phyloP scores from a whole-genome alignment of 2,329 filamentous ascomycete species.

The Plenodomus tracheiphilus region DNA sequence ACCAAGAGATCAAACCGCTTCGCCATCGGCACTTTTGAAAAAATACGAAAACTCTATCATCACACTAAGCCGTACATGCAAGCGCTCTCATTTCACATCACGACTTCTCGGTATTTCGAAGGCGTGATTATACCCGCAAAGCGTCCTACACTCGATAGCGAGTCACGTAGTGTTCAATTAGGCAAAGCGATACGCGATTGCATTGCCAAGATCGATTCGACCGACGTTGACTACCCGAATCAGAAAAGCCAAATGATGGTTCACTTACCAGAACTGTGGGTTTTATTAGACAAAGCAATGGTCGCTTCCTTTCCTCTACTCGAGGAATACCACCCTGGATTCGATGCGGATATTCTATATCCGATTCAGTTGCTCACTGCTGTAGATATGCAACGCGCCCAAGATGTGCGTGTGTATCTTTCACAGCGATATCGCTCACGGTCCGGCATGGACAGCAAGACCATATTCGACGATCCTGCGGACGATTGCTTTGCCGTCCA shows the following conservation, averaged over 20 bases:
- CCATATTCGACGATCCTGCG: slow-evolving; percentile 54
- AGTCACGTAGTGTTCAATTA: slow-evolving; percentile 14
- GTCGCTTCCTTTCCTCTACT: slow-evolving; percentile 53
- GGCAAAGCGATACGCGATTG: slow-evolving; percentile 42
- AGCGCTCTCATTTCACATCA: slow-evolving; percentile 9
- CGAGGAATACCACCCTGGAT: slow-evolving; percentile 54
- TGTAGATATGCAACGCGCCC: slow-evolving; percentile 56
- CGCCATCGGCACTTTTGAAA: slow-evolving; percentile 14
- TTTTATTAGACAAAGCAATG: slow-evolving; percentile 57
- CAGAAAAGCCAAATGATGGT: slow-evolving; percentile 59
- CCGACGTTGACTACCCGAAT: slow-evolving; percentile 46
- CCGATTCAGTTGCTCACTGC: slow-evolving; percentile 55
- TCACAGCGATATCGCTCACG: slow-evolving; percentile 36
- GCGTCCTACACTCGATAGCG: not conserved
- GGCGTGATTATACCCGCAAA: slow-evolving; percentile 37
- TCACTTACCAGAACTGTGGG: slow-evolving; percentile 61
- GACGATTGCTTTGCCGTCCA: slow-evolving; percentile 51
- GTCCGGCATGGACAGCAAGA: slow-evolving; percentile 24
- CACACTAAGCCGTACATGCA: slow-evolving; percentile 20
- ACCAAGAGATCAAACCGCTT: not conserved
- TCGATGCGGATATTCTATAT: slow-evolving; percentile 57
- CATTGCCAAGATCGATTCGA: slow-evolving; percentile 11
- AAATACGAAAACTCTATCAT: slow-evolving; percentile 14
- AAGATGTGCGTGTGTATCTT: slow-evolving; percentile 56
- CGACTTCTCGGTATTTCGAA: slow-evolving; percentile 20